Evolutionary conservation across 2,329 filamentous ascomycete species (phyloP).

Genomic region (Cladosporium sp.): DNA sequence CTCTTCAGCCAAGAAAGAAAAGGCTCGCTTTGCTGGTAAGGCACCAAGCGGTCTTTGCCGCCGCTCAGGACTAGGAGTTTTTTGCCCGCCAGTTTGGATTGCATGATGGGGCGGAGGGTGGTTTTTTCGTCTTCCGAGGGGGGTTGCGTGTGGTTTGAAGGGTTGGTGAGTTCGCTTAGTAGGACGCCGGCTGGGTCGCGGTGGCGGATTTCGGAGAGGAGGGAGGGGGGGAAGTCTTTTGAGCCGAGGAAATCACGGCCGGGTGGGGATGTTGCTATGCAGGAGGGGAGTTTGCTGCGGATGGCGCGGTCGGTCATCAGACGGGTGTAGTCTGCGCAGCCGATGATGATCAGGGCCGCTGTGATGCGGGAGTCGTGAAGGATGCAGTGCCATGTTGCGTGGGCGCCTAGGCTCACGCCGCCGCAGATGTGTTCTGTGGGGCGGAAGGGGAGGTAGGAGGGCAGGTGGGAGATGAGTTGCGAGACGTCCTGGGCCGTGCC

Average conservation of each 20-base stretch:
- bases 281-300: constrained; percentile 58
- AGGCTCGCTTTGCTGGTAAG: constrained; percentile 55
- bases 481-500: constrained; percentile 71
- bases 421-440: constrained; percentile 65
- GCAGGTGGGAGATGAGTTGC: constrained; percentile 70
- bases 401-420: constrained; percentile 81
- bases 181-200: constrained; percentile 74
- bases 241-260: constrained; percentile 69
- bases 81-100: constrained; percentile 49
- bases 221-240: constrained; percentile 65
- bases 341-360: constrained; percentile 76
- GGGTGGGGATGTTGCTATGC: constrained; percentile 50
- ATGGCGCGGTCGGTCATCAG: constrained; percentile 76
- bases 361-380: constrained; percentile 73
- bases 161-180: constrained; percentile 42
- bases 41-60: constrained; percentile 66
- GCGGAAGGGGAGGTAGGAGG: constrained; percentile 58
- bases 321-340: constrained; percentile 81
- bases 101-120: constrained; percentile 31
- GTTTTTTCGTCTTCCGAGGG: constrained; percentile 43
- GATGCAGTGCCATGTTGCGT: constrained; percentile 78
- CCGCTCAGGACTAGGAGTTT: constrained; percentile 62
- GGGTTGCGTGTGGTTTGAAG: constrained; percentile 27
- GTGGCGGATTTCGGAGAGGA: constrained; percentile 59
- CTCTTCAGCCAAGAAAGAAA: constrained; percentile 60